phyloP scores from a whole-genome alignment of 495 filamentous ascomycete species.

The Penicillium cataractarum region DNA sequence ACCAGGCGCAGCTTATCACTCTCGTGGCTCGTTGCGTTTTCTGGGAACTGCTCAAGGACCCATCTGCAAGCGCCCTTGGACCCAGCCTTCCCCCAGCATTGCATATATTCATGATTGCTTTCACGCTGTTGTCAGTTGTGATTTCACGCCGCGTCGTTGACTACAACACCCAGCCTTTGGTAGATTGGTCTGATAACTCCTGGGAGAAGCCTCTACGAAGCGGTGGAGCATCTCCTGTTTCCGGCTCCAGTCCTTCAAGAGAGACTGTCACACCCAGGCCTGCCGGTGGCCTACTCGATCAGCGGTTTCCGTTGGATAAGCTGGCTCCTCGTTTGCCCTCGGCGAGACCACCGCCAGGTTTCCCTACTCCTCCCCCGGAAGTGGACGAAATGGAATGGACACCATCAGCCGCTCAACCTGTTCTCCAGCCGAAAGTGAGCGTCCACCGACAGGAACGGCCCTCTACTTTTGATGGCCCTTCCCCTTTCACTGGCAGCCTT shows the following conservation, averaged over 20 bases:
- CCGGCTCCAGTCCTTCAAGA: constrained; percentile 16
- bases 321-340: constrained; percentile 35
- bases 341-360: constrained; percentile 30
- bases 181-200: constrained; percentile 52
- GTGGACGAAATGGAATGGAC: constrained; percentile 81
- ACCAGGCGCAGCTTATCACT: constrained; percentile 66
- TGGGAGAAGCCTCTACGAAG: constrained; percentile 39
- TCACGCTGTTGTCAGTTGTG: constrained; percentile 49
- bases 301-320: constrained; percentile 47
- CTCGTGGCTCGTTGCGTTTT: constrained; percentile 60
- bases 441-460: constrained; percentile 31
- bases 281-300: constrained; percentile 23
- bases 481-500: constrained; percentile 63
- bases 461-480: constrained; percentile 47
- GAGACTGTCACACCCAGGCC: constrained; percentile 25
- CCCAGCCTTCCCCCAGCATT: constrained; percentile 45
- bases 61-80: constrained; percentile 47
- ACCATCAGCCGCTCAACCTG: constrained; percentile 57
- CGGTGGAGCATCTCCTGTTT: constrained; percentile 29
- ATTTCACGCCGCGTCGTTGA: constrained; percentile 55
- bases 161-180: constrained; percentile 57
- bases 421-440: constrained; percentile 45
- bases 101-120: constrained; percentile 59
- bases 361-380: constrained; percentile 43
- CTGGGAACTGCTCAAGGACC: constrained; percentile 53